Base-by-base conservation (phyloP, 306 rosid species). In the Dryas drummondii region DNA sequence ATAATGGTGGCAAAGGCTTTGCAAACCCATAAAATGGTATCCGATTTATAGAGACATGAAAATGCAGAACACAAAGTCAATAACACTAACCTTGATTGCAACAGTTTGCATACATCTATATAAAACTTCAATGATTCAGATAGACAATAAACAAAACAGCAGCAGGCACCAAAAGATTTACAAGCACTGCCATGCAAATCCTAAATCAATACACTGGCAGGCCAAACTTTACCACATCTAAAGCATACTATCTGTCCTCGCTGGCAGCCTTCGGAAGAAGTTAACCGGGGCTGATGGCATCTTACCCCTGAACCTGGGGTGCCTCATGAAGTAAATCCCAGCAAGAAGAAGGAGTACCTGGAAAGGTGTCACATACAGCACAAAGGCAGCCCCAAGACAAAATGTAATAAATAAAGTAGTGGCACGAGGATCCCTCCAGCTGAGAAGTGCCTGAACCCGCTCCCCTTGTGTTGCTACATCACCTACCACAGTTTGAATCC, bases 361-460 rank as follows among this genome's bases (percentile, higher is more conserved):
- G 32, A 87, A 82, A 2, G 97, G 97, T 47, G 81, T 88, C 53
- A 89, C 90, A 61, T 94, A 94, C 67, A 94, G 64, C 47, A 85
- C 88, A 9, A 87, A 3, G 3, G 99, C 87, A 61, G 82, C 80
- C 26, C 82, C 68, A 56, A 94, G 79, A 79, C 97, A 94, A 55
- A 90, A 78, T n/a, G 47, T 45, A 81, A 92, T 79, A 68, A 84
- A 94, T 67, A 94, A 82, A 37, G 67, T 17, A 0, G 97, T 94
- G 67, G 99, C 99, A 1, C 97, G 96, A 53, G 97, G 91, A 82
- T 94, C 99, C 67, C 97, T 81, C 99, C 99, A 94, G 82, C 82
- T 94, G 32, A 94, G 70, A 45, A 94, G 90, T 4, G 97, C 94
- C 19, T 88, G 88, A 1, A 90, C 17, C 57, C 99, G 88, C 77